These are phyloP conservation scores for Clitopilus hobsonii DNA, from an alignment of 768 basidiomycete genomes.

Conservation along the genomic window DNA sequence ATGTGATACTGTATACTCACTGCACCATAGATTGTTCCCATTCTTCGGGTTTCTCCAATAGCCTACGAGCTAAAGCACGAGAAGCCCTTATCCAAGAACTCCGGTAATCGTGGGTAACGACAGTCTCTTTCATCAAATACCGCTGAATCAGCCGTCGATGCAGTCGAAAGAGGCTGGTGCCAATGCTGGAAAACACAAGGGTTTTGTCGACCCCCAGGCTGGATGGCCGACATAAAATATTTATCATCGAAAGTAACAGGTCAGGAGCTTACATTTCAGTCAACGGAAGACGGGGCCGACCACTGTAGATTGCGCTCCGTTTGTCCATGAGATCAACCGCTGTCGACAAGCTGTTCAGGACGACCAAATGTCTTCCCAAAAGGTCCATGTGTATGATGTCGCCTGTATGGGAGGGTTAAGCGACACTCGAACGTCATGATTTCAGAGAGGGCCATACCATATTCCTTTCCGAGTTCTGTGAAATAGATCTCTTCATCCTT, in stretches of 20 bases:
- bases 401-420: conserved; percentile 10
- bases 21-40: neutral
- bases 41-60: neutral
- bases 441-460: conserved; percentile 18
- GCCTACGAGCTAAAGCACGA: neutral
- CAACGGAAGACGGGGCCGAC: conserved; percentile 13
- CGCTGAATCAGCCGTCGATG: neutral
- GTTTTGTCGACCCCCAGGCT: neutral
- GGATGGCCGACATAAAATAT: neutral
- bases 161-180: neutral
- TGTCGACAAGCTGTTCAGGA: conserved; percentile 17
- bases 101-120: neutral
- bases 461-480: conserved; percentile 24
- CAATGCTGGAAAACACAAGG: neutral
- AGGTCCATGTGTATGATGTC: conserved; percentile 18
- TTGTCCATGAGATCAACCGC: conserved; percentile 24
- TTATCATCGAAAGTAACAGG: neutral
- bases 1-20: neutral
- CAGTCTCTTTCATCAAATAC: neutral
- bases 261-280: conserved; percentile 17
- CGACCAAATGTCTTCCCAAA: conserved; percentile 20
- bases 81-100: neutral
- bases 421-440: neutral
- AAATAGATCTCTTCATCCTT: conserved; percentile 21
- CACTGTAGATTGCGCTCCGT: conserved; percentile 20